Conservation (phyloP, 495 filamentous ascomycete genomes). For the Penicillium robsamsonii region DNA sequence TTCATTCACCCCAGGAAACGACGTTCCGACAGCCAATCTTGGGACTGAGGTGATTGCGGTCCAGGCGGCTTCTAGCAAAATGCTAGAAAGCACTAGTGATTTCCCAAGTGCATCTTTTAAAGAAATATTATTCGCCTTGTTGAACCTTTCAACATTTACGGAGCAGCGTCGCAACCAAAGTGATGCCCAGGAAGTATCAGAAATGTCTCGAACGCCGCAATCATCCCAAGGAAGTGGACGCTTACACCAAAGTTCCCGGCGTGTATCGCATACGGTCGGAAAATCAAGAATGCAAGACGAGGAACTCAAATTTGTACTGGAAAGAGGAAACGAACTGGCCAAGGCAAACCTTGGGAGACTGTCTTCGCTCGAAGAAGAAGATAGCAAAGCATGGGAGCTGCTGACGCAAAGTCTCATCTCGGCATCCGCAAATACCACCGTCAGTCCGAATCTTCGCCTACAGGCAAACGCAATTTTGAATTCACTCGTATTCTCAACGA, state of each 20-base stretch:
- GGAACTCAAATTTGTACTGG: conserved; percentile 66
- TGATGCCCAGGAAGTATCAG: conserved; percentile 22
- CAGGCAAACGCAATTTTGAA: conserved; percentile 73
- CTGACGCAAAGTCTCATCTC: conserved; percentile 68
- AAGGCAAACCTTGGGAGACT: conserved; percentile 77
- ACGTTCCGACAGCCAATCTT: conserved; percentile 59
- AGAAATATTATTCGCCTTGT: conserved; percentile 72
- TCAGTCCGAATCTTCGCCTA: conserved; percentile 61
- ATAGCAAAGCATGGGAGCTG: conserved; percentile 69
- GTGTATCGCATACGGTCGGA: conserved; percentile 50
- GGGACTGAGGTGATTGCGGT: conserved; percentile 80
- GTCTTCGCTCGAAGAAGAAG: conserved; percentile 55
- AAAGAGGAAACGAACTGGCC: conserved; percentile 75
- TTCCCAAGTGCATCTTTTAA: conserved; percentile 80
- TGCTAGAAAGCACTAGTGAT: conserved; percentile 87
- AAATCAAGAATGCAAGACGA: conserved; percentile 48
- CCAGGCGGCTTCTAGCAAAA: conserved; percentile 77
- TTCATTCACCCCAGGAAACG: conserved; percentile 32
- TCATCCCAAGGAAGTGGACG: conserved; percentile 31
- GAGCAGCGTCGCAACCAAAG: conserved; percentile 31
- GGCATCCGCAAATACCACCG: conserved; percentile 54
- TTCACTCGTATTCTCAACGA: conserved; percentile 59
- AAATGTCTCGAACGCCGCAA: conserved; percentile 27
- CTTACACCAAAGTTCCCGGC: conserved; percentile 58
- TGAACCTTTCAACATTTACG: conserved; percentile 56